Base-by-base conservation (phyloP, 2,329 filamentous ascomycete species). In the Penicillium glabrum region DNA sequence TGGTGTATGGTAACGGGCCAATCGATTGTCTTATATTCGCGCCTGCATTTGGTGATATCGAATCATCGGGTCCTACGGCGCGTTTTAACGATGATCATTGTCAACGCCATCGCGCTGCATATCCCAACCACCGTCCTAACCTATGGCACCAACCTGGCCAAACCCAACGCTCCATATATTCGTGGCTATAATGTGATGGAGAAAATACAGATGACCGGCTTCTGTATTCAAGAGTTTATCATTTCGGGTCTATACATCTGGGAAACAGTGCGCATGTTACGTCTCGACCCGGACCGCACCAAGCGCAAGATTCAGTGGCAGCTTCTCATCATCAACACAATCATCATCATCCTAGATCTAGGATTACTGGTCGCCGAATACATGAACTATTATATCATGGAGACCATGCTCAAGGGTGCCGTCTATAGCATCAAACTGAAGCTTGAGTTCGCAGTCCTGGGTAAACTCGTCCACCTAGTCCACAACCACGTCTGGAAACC, bases 141-240 rank as follows among this genome's bases (percentile, higher is more conserved):
- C 11, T 79, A 74, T 56, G 77, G 77, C 41, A 73, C 71, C 43
- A 79, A 79, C 59, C 54, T 75, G n/a, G 63, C 61, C 14, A 21
- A 33, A n/a, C 56, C 35, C 19, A 54, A 35, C 43, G 51, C 16
- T 9, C 51, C 56, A 13, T 79, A 72, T 57, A 67, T 70, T 19
- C 56, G 54, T 3, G 75, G 72, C 7, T 80, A 79, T 64, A 75
- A 77, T 44, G 64, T 79, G 33, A 77, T 82, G 72, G 83, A 85
- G 61, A 81, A 82, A 66, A 75, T 85, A 19, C 82, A 85, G 63
- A 80, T 85, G 66, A 81, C 80, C 6, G 73, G 82, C 8, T 85
- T 85, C 64, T 83, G 80, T 61, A 53, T 84, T 13, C 83, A 85
- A 62, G 83, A 85, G 56, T 75, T 80, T 50, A 74, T 83, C 58